These are phyloP conservation scores for Mycoemilia scoparia DNA, from an alignment of 192 early-diverging fungal genomes.

Conservation along the genomic window DNA sequence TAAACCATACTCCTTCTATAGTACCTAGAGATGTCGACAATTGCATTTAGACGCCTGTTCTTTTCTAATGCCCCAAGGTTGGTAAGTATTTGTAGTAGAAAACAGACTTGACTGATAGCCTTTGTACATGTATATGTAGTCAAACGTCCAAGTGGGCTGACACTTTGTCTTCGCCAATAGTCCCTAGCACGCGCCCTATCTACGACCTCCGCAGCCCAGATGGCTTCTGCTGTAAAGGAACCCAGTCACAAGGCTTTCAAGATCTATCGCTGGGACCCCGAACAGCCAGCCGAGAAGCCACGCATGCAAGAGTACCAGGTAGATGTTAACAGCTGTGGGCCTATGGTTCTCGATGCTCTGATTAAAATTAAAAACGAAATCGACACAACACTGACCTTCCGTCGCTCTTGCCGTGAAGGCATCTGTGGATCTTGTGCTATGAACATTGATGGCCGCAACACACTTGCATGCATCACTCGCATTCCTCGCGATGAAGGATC, in stretches of 20 bases:
- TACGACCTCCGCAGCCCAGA: conserved; percentile 4
- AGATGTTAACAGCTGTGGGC: conserved; percentile 81
- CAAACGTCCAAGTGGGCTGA: too few species aligned
- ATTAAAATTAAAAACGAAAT: conserved; percentile 97
- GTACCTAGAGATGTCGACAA: too few species aligned
- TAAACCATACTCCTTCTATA: too few species aligned
- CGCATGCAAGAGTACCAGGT: conserved; percentile 71
- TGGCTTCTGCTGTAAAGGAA: conserved; percentile 29
- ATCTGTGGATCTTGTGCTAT: conserved; percentile 97
- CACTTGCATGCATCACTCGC: conserved; percentile 78
- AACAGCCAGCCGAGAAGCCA: conserved; percentile 73
- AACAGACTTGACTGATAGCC: too few species aligned
- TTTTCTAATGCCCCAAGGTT: too few species aligned
- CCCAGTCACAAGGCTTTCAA: conserved; percentile 69
- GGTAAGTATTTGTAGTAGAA: too few species aligned
- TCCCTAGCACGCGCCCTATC: conserved; percentile 15
- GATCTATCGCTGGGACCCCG: conserved; percentile 95
- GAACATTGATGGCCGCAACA: conserved; percentile 96
- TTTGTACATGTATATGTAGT: too few species aligned
- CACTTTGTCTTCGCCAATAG: too few species aligned
- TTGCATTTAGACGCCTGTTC: too few species aligned
- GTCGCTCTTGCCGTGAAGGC: conserved; percentile 90
- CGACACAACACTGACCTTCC: conserved; percentile 85
- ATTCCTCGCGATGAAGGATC: conserved; percentile 49
- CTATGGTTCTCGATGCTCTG: conserved; percentile 89